These are phyloP conservation scores for Martiniozyma abietophila DNA, from an alignment of 805 yeast species.

Conservation along the genomic window DNA sequence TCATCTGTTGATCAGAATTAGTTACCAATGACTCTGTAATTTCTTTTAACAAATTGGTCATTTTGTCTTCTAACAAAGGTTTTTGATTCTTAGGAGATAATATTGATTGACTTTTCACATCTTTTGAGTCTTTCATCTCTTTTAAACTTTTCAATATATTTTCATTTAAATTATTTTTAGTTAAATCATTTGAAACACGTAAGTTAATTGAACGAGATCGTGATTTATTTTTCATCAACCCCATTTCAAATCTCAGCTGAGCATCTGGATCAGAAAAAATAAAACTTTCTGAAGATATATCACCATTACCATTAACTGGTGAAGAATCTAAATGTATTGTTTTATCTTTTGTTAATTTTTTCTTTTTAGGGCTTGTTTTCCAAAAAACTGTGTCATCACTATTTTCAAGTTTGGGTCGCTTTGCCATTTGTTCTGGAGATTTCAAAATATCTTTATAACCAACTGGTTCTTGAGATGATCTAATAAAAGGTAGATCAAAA, in stretches of 20 bases:
- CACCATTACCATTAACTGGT: conserved; percentile 2
- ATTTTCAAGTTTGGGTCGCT: conserved; percentile 2
- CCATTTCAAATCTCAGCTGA: no score
- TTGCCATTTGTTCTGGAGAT: not conserved
- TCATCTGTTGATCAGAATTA: no score
- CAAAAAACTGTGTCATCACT: conserved; percentile 7
- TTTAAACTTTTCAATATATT: conserved; percentile 5
- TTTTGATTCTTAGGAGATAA: not conserved
- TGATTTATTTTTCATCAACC: not conserved
- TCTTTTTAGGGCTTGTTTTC: conserved; percentile 7
- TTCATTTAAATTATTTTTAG: conserved; percentile 5
- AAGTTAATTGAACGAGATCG: not conserved
- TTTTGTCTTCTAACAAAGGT: not conserved
- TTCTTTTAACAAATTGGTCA: conserved; percentile 4
- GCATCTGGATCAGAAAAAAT: no score
- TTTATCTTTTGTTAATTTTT: conserved; percentile 5
- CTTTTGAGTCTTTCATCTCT: no score
- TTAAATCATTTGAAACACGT: not conserved
- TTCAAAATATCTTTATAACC: not conserved
- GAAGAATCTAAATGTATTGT: conserved; percentile 2
- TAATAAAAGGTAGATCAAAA: no score
- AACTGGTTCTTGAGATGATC: no score
- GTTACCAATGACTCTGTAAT: conserved; percentile 4
- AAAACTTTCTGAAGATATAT: no score
- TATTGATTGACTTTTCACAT: conserved; percentile 2